These are phyloP conservation scores for Tetraselmis striata DNA, from an alignment of 139 green algal species.

Conservation along the genomic window DNA sequence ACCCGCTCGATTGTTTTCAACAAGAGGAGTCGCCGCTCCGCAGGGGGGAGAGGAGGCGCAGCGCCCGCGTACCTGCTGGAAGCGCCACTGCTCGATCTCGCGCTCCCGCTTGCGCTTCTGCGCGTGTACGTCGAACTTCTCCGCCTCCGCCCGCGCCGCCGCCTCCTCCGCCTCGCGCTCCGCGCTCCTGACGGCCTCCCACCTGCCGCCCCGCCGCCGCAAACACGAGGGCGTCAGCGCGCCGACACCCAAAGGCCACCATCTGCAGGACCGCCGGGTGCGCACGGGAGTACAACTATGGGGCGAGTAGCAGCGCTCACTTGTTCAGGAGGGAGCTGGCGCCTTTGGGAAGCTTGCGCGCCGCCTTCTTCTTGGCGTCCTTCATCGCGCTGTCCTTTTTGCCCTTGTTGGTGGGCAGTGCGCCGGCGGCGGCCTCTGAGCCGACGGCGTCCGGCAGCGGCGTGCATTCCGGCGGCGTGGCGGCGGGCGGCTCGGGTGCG, in stretches of 20 bases:
- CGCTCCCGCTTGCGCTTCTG: neutral
- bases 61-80: neutral
- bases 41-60: too few species aligned
- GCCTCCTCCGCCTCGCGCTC: neutral
- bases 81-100: neutral
- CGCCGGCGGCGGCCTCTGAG: too few species aligned
- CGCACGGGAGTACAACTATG: neutral
- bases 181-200: neutral
- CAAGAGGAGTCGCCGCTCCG: too few species aligned
- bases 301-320: neutral
- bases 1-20: too few species aligned
- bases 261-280: neutral
- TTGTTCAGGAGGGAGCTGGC: neutral
- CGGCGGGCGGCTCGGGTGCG: too few species aligned
- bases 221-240: neutral
- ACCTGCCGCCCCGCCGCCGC: neutral
- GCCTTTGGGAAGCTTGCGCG: neutral
- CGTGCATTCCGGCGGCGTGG: too few species aligned
- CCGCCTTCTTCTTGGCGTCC: neutral
- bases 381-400: too few species aligned
- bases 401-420: too few species aligned
- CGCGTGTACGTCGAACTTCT: neutral
- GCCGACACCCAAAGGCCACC: neutral
- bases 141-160: neutral
- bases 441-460: too few species aligned